Percentiles rank a stretch among this genome's conserved stretches.
Evolutionary conservation across 1,284 basidiomycete genomes (phyloP).

Genomic region (Anthracocystis panici-leucophaei): DNA sequence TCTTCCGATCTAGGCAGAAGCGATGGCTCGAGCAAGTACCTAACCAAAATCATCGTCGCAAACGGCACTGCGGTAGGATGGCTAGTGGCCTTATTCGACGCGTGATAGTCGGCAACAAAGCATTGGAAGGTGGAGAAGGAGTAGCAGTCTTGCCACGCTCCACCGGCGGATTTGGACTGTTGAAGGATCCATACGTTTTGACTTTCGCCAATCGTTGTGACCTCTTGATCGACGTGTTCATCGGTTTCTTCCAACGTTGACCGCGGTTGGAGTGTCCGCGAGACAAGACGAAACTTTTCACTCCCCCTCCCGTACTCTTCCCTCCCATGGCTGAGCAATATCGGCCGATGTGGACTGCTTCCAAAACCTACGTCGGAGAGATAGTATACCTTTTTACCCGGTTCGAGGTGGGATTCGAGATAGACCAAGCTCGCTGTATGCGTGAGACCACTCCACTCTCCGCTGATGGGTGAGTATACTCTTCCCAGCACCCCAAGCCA

Average conservation of each 20-base stretch:
- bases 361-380: constrained; percentile 44
- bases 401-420: constrained; percentile 26
- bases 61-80: constrained; percentile 17
- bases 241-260: constrained; percentile 14
- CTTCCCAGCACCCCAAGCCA: constrained; percentile 30
- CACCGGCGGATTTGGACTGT: constrained; percentile 7
- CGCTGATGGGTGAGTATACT: constrained; percentile 12
- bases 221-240: background rate
- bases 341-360: constrained; percentile 25
- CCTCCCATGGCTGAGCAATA: constrained; percentile 31
- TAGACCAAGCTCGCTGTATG: constrained; percentile 40
- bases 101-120: constrained; percentile 26
- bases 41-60: constrained; percentile 30
- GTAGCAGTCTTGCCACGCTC: constrained; percentile 39
- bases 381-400: constrained; percentile 24
- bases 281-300: constrained; percentile 23
- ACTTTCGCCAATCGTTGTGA: background rate
- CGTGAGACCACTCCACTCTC: constrained; percentile 19
- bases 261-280: constrained; percentile 8
- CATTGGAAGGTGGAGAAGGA: constrained; percentile 21
- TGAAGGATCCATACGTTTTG: constrained; percentile 39
- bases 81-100: constrained; percentile 16
- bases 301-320: constrained; percentile 25
- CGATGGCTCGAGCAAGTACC: background rate
- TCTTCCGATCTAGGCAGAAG: background rate